These are phyloP conservation scores for Saccharomyces kudriavzevii DNA, from an alignment of 805 yeast genomes.

Conservation along the genomic window DNA sequence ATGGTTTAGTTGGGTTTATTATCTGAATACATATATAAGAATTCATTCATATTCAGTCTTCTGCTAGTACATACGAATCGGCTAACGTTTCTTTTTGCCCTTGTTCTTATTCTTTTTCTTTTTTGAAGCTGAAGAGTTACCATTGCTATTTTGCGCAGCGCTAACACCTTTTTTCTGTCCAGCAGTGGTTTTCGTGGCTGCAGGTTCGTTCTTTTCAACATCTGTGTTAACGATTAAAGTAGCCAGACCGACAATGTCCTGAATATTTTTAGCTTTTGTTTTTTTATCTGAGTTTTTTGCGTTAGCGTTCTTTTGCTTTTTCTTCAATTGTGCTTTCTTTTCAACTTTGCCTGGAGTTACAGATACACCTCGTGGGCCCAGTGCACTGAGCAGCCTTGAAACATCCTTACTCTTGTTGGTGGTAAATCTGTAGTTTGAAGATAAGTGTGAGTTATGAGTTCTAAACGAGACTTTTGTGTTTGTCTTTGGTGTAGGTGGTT, in stretches of 20 bases:
- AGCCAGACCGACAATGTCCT: conserved; percentile 22
- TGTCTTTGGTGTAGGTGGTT: conserved; percentile 20
- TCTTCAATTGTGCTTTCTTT: conserved; percentile 9
- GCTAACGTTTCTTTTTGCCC: conserved; percentile 23
- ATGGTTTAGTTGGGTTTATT: neutral
- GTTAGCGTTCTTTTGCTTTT: conserved; percentile 1
- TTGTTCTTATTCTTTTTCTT: conserved; percentile 24
- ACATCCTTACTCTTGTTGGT: conserved; percentile 65
- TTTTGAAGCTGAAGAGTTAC: conserved; percentile 13
- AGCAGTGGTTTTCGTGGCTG: conserved; percentile 6
- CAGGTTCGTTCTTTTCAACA: conserved; percentile 20
- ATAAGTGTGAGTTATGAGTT: conserved; percentile 56
- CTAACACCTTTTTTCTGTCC: neutral
- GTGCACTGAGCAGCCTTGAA: conserved; percentile 58
- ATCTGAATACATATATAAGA: neutral
- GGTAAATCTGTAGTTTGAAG: conserved; percentile 49
- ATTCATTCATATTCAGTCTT: neutral
- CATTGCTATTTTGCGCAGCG: conserved; percentile 6
- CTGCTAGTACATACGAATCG: neutral
- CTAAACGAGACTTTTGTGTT: conserved; percentile 37
- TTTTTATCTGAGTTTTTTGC: conserved; percentile 3
- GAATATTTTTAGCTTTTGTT: conserved; percentile 5
- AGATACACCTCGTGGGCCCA: conserved; percentile 61
- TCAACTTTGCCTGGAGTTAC: conserved; percentile 21
- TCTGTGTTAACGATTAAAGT: conserved; percentile 24